These are phyloP conservation scores for Priceomyces melissophilus DNA, from an alignment of 805 yeast genomes.

Conservation along the genomic window DNA sequence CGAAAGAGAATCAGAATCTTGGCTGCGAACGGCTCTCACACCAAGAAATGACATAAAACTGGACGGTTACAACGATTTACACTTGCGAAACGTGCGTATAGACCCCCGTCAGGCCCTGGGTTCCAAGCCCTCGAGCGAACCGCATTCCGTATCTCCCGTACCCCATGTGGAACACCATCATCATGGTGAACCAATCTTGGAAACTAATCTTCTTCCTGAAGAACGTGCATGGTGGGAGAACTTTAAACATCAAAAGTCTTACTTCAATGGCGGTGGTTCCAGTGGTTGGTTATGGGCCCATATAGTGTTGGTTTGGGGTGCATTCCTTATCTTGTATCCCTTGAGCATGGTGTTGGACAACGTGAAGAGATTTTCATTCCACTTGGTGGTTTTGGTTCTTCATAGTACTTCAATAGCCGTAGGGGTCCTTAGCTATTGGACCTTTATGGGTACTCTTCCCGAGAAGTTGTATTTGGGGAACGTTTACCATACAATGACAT, in stretches of 20 bases:
- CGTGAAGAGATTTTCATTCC: conserved; percentile 50
- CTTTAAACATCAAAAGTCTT: conserved; percentile 70
- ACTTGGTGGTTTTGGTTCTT: conserved; percentile 51
- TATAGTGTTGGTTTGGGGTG: conserved; percentile 36
- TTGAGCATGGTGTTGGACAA: conserved; percentile 61
- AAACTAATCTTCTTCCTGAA: conserved; percentile 62
- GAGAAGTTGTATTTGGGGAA: conserved; percentile 65
- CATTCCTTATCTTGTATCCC: conserved; percentile 64
- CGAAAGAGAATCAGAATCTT: no score
- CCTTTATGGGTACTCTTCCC: conserved; percentile 60
- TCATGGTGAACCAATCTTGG: conserved; percentile 76
- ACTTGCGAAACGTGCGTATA: no score
- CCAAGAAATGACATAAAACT: no score
- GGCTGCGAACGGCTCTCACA: no score
- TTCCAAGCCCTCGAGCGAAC: background rate
- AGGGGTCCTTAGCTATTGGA: conserved; percentile 52
- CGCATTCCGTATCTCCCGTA: conserved; percentile 16
- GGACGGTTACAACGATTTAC: no score
- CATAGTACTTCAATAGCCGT: conserved; percentile 46
- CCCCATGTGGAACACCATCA: conserved; percentile 39
- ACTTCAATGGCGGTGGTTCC: conserved; percentile 52
- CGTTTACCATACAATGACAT: conserved; percentile 65
- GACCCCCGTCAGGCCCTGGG: no score
- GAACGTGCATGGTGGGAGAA: conserved; percentile 75
- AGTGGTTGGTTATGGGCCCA: conserved; percentile 56